Percentiles rank a stretch among this genome's conserved stretches.
These are phyloP conservation scores for Strigomonas galati DNA, from an alignment of 208 protist genomes.

Conservation along the genomic window DNA sequence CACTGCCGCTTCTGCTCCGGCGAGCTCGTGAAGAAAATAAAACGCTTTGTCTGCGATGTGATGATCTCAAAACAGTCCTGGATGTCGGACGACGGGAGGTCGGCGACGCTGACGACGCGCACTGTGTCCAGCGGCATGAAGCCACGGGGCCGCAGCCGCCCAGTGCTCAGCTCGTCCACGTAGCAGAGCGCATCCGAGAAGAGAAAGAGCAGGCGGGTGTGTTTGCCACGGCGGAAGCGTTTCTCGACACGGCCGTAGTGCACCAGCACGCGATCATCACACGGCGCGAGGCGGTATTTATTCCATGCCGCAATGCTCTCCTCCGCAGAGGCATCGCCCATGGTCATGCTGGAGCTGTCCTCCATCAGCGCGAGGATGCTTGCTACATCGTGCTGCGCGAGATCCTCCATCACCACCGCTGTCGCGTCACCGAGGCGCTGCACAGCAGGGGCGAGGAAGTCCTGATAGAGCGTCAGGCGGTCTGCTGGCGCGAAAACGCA, in stretches of 20 bases:
- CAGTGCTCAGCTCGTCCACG: slow-evolving; percentile 68
- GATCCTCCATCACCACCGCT: slow-evolving; percentile 54
- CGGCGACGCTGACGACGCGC: slow-evolving; percentile 43
- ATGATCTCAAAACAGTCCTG: slow-evolving; percentile 57
- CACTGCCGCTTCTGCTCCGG: slow-evolving; percentile 73
- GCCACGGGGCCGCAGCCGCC: slow-evolving; percentile 61
- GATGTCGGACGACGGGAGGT: slow-evolving; percentile 22
- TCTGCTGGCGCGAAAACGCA: slow-evolving; percentile 30
- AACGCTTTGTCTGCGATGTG: slow-evolving; percentile 26
- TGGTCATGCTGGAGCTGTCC: slow-evolving; percentile 1
- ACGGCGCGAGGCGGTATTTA: not conserved
- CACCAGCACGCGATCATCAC: slow-evolving; percentile 43
- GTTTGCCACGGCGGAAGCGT: slow-evolving; percentile 51
- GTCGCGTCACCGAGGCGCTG: slow-evolving; percentile 47
- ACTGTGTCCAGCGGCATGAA: slow-evolving; percentile 50
- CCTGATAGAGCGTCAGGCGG: slow-evolving; percentile 31
- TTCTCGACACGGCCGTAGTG: slow-evolving; percentile 72
- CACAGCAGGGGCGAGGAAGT: slow-evolving; percentile 47
- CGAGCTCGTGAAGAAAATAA: slow-evolving; percentile 66
- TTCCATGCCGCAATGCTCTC: not conserved
- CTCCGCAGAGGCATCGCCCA: slow-evolving; percentile 9
- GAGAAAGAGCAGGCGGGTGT: slow-evolving; percentile 75
- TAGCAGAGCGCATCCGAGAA: slow-evolving; percentile 84
- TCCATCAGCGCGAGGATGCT: slow-evolving; percentile 64
- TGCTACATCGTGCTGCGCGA: slow-evolving; percentile 48